Percentiles rank a stretch among this genome's conserved stretches.
These are phyloP conservation scores for Ramichloridium luteum DNA, from an alignment of 2,329 filamentous ascomycete species.

Conservation along the genomic window DNA sequence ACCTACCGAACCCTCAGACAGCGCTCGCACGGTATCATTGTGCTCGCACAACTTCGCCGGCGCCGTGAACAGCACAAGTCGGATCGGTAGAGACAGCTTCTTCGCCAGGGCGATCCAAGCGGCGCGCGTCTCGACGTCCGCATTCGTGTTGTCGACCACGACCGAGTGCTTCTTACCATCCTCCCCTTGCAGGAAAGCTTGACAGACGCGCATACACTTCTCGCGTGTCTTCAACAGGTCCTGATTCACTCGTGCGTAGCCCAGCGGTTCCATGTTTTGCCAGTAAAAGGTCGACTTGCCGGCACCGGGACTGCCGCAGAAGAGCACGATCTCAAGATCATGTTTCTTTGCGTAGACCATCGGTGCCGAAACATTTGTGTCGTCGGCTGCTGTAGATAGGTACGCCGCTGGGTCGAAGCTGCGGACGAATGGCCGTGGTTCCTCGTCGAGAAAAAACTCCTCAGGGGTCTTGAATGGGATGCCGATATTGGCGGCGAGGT, in stretches of 20 bases:
- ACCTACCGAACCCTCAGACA: slow-evolving; percentile 34
- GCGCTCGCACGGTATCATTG: slow-evolving; percentile 71
- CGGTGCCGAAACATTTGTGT: slow-evolving; percentile 16
- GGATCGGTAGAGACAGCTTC: slow-evolving; percentile 59
- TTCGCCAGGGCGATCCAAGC: slow-evolving; percentile 66
- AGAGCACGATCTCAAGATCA: slow-evolving; percentile 62
- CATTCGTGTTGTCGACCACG: slow-evolving; percentile 90
- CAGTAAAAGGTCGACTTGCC: slow-evolving; percentile 91
- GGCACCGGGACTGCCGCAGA: slow-evolving; percentile 77
- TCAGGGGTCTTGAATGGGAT: slow-evolving; percentile 77
- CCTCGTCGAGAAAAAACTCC: slow-evolving; percentile 69
- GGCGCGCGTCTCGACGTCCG: slow-evolving; percentile 62
- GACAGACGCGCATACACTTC: slow-evolving; percentile 55
- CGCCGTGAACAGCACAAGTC: slow-evolving; percentile 76
- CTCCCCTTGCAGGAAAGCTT: slow-evolving; percentile 49
- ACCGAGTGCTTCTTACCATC: slow-evolving; percentile 50
- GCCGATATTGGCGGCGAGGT: slow-evolving; percentile 76
- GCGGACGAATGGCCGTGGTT: slow-evolving; percentile 52
- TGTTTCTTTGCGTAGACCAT: slow-evolving; percentile 46
- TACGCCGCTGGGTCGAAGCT: slow-evolving; percentile 59
- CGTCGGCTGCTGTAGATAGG: slow-evolving; percentile 24
- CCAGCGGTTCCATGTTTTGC: slow-evolving; percentile 61
- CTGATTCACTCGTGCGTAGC: slow-evolving; percentile 80
- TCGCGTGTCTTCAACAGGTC: slow-evolving; percentile 66
- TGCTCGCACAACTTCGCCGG: slow-evolving; percentile 60